Evolutionary conservation across 352 stramenopile genomes (phyloP), one percentile per base, ranked within the genome.

Genomic region (Pythium apleroticum): DNA sequence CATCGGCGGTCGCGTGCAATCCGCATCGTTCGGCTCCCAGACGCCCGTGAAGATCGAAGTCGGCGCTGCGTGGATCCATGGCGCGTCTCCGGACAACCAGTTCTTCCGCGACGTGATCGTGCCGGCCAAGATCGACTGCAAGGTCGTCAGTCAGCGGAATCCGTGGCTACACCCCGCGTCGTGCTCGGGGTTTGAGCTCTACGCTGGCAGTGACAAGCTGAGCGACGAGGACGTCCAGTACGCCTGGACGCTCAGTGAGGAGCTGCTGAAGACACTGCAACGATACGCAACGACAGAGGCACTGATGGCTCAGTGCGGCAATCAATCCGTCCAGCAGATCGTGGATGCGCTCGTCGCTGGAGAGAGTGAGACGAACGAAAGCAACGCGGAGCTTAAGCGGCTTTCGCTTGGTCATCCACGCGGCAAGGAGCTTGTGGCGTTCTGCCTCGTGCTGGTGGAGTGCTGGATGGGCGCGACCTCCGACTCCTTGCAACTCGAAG

Each of bases 41-140:
- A 68, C 78, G 43, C 54, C 71, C 5, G 68, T 85, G 33, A 82
- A 72, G 60, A 66, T 89, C 49, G 80, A 89, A 48, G 65, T 79
- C 20, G 80, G 78, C 14, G 76, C 80, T 11, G 80, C 80, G 35
- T 89, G 78, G 80, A 84, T 89, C 53, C 78, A 86, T 61, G 80
- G 80, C 20, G 83, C 74, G 1, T 62, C 72, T 12, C 8, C 54
- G 5, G 68, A 59, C 39, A 86, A 87, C 45, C 75, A 62, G 17
- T 72, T 72, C 59, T 61, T 61, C 30, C 59, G 65, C 25, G 59
- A 64, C 39, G 76, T 90, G 57, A 71, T 78, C 7, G 62, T 65
- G 12, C 63, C 78, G 11, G 82, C 80, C 4, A 66, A 70, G 14
- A 77, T 91, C 15, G 53, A 57, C n/a, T 68, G 72, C 24, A 85